phyloP scores from a whole-genome alignment of 768 basidiomycete species.

The Hypholoma sublateritium region DNA sequence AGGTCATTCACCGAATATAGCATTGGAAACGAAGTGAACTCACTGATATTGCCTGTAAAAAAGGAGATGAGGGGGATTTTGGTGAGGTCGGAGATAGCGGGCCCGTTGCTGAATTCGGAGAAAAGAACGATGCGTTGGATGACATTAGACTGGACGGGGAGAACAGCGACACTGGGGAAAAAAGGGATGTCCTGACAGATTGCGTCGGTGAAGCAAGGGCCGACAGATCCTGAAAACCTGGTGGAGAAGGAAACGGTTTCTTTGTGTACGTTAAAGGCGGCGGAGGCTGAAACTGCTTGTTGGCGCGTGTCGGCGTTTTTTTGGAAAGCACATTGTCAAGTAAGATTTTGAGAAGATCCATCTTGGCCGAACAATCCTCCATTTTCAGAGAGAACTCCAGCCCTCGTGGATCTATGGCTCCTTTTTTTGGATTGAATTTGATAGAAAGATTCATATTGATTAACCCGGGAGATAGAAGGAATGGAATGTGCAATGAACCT shows the following conservation, averaged over 20 bases:
- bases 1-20: background rate
- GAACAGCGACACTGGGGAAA: slow-evolving; percentile 24
- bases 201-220: slow-evolving; percentile 23
- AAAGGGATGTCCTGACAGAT: slow-evolving; percentile 27
- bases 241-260: too few relatives aligned
- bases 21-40: slow-evolving; percentile 13
- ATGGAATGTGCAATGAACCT: slow-evolving; percentile 27
- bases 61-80: slow-evolving; percentile 33
- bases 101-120: slow-evolving; percentile 14
- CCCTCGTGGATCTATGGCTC: slow-evolving; percentile 52
- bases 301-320: slow-evolving; percentile 5
- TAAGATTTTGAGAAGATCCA: slow-evolving; percentile 41
- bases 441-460: slow-evolving; percentile 47
- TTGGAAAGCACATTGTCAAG: slow-evolving; percentile 24
- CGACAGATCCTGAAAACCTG: too few relatives aligned
- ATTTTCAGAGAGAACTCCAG: slow-evolving; percentile 44
- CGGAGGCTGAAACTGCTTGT: slow-evolving; percentile 2
- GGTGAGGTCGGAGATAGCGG: slow-evolving; percentile 24
- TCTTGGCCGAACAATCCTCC: slow-evolving; percentile 45
- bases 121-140: slow-evolving; percentile 14
- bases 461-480: slow-evolving; percentile 46
- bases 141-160: slow-evolving; percentile 18
- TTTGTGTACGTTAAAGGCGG: background rate
- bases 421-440: slow-evolving; percentile 58
- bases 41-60: slow-evolving; percentile 46